Base-by-base conservation (phyloP, 495 filamentous ascomycete species). In the Pyrenula massariospora region DNA sequence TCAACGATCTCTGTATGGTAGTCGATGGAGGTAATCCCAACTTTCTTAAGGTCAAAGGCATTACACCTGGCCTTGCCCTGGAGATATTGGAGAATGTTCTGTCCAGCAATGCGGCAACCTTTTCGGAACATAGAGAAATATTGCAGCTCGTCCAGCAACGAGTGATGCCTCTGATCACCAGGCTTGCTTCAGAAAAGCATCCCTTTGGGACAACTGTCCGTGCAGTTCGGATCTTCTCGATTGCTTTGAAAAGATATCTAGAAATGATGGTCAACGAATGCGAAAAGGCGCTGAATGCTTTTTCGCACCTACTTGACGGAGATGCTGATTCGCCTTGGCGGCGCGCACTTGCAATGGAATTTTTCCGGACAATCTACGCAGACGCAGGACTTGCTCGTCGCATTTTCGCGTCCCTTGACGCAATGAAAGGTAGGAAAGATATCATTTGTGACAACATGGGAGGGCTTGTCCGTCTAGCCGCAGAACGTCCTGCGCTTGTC, bases 61-160 rank as follows among this genome's bases (percentile, higher is more conserved):
- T 96, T 12, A 82, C 88, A 1, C 83, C 88, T 52, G 84, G 84
- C 1, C 91, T 94, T 59, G 88, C 89, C 20, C 71, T 98, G 1
- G 93, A 97, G 63, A 75, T 97, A 25, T 89, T 97, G 59, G 92
- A 95, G 71, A 91, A 88, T 3, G 80, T 95, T 31, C 68, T 98
- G 50, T 79, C 84, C 2, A 94, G 91, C 63, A 91, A 95, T 73
- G 82, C 86, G 15, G 75, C 79, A 25, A 85, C 95, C 24, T 91
- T 96, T 66, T 72, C 81, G 5, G 73, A 74, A 0, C 93, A 96
- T 65, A 74, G 81, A 0, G 93, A 98, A 64, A 86, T 94, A 62
- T 80, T 84, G 3, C 76, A 92, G 62, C 79, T 94, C 23, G 69
- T 96, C 23, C 82, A 85, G n/a, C 76, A 75, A n/a, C 77, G 86